phyloP scores from a whole-genome alignment of 345 rosid species.

The Sonneratia caseolaris region DNA sequence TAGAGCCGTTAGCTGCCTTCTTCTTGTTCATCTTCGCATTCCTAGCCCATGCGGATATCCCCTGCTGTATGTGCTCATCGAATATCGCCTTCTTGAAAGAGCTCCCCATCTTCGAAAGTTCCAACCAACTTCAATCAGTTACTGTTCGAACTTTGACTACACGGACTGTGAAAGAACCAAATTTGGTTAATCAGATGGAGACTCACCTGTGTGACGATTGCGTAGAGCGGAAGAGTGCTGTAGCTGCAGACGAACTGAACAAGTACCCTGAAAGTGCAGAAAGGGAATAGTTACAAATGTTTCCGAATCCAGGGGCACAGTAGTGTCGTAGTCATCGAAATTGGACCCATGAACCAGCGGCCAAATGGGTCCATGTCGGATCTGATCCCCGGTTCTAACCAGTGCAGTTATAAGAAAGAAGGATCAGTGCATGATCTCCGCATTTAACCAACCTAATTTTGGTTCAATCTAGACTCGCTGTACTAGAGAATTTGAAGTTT shows the following conservation, averaged over 20 bases:
- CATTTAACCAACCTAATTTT: too few relatives aligned
- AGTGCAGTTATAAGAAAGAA: neutral
- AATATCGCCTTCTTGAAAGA: constrained; percentile 64
- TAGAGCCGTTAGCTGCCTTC: constrained; percentile 27
- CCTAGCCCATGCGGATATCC: constrained; percentile 66
- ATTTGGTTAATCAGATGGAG: neutral
- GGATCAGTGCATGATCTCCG: too few relatives aligned
- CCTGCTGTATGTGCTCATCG: constrained; percentile 52
- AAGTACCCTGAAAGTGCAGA: constrained; percentile 26
- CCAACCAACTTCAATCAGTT: neutral
- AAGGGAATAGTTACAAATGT: neutral
- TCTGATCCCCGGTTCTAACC: too few relatives aligned
- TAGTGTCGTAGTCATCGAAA: neutral
- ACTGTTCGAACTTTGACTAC: neutral
- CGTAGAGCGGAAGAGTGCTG: constrained; percentile 82
- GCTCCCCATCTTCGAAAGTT: constrained; percentile 65
- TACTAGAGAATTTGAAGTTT: too few relatives aligned
- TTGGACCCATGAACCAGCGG: neutral
- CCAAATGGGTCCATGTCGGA: too few relatives aligned
- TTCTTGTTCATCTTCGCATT: constrained; percentile 42
- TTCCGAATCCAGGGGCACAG: neutral
- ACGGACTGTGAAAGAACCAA: neutral
- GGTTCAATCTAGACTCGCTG: too few relatives aligned
- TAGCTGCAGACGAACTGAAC: constrained; percentile 76
- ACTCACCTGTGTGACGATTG: constrained; percentile 74